phyloP scores from a whole-genome alignment of 2,329 filamentous ascomycete species.

The Pseudocercospora pini-densiflorae region DNA sequence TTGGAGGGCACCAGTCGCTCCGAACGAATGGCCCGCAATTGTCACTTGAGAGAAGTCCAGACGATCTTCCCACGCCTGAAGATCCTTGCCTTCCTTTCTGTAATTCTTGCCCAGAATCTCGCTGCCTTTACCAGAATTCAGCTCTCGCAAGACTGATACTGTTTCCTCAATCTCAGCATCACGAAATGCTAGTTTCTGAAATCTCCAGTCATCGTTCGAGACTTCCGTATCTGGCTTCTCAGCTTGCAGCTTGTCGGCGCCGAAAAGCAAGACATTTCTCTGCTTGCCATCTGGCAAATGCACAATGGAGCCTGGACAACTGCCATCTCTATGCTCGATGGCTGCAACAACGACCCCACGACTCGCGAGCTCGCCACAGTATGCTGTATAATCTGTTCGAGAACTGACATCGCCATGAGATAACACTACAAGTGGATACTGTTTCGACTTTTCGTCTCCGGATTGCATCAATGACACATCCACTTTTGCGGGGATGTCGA shows the following conservation, averaged over 20 bases:
- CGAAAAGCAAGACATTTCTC: constrained; percentile 44
- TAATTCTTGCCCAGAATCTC: constrained; percentile 48
- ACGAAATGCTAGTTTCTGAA: constrained; percentile 43
- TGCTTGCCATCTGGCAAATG: constrained; percentile 39
- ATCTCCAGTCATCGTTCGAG: constrained; percentile 27
- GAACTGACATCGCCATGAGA: constrained; percentile 51
- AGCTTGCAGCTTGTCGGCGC: constrained; percentile 40
- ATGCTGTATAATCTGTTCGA: constrained; percentile 50
- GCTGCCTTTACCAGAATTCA: constrained; percentile 42
- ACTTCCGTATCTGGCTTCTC: constrained; percentile 19
- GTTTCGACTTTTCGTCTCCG: not conserved
- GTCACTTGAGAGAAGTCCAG: constrained; percentile 60
- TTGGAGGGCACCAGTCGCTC: constrained; percentile 65
- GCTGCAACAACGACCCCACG: constrained; percentile 49
- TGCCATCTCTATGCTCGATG: constrained; percentile 51
- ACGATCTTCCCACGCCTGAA: constrained; percentile 55
- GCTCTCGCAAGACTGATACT: constrained; percentile 41
- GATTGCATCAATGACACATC: constrained; percentile 36
- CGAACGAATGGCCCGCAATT: constrained; percentile 67
- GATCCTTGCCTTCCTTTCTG: constrained; percentile 50
- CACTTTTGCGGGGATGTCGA: constrained; percentile 47
- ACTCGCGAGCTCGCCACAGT: constrained; percentile 49
- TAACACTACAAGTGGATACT: constrained; percentile 47
- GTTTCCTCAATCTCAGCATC: constrained; percentile 52
- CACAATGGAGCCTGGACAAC: constrained; percentile 47